Conservation (phyloP, 768 basidiomycete species). For the Dioszegia crocea region DNA sequence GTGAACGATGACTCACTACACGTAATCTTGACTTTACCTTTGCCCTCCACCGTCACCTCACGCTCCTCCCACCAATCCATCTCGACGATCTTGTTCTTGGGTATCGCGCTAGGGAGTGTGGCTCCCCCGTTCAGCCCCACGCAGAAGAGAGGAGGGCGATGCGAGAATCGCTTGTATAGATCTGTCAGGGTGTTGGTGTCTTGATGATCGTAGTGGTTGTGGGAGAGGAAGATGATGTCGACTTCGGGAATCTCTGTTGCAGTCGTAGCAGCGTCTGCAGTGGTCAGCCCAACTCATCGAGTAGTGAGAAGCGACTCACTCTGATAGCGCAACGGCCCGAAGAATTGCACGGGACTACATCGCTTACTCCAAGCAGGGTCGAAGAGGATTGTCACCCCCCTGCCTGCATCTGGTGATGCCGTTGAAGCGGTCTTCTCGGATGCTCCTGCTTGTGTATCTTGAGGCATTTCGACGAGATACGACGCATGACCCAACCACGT, state of each 20-base stretch:
- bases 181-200: slow-evolving; percentile 29
- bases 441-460: neutral
- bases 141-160: slow-evolving; percentile 59
- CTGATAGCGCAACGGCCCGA: slow-evolving; percentile 26
- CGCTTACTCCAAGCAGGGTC: slow-evolving; percentile 49
- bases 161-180: slow-evolving; percentile 51
- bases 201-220: slow-evolving; percentile 53
- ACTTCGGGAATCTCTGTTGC: slow-evolving; percentile 61
- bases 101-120: slow-evolving; percentile 51
- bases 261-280: slow-evolving; percentile 6
- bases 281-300: neutral
- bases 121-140: slow-evolving; percentile 58
- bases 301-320: slow-evolving; percentile 9
- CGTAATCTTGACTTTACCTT: slow-evolving; percentile 35
- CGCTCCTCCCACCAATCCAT: slow-evolving; percentile 65
- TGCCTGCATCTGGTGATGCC: slow-evolving; percentile 4
- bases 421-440: neutral
- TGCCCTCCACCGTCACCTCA: slow-evolving; percentile 32
- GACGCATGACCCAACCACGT: slow-evolving; percentile 50
- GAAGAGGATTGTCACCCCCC: slow-evolving; percentile 48
- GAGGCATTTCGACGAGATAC: slow-evolving; percentile 50
- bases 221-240: slow-evolving; percentile 62
- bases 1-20: slow-evolving; percentile 46
- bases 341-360: slow-evolving; percentile 40
- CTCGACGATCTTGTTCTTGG: slow-evolving; percentile 54